These are phyloP conservation scores for Boletus semigastroideus DNA, from an alignment of 1,284 basidiomycete species.

Conservation along the genomic window DNA sequence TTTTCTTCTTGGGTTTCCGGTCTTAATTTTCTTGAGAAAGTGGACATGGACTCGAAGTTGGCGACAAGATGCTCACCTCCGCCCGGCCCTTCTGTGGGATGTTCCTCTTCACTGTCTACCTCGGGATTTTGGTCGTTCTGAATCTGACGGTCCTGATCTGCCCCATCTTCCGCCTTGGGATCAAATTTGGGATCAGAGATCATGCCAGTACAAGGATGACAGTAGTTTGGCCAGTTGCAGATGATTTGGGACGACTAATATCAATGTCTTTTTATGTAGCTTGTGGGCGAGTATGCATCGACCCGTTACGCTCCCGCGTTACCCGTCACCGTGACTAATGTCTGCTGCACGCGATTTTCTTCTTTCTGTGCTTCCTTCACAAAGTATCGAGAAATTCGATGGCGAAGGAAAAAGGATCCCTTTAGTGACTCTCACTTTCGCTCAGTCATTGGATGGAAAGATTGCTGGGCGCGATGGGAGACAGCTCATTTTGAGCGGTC, in stretches of 20 bases:
- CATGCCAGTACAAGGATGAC: constrained; percentile 16
- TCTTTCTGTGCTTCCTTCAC: constrained; percentile 27
- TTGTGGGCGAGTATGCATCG: no score
- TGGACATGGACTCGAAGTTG: neutral
- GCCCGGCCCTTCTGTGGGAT: constrained; percentile 15
- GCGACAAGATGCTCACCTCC: constrained; percentile 21
- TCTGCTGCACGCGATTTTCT: constrained; percentile 26
- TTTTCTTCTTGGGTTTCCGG: constrained; percentile 92
- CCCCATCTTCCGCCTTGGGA: constrained; percentile 11
- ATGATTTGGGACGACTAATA: neutral
- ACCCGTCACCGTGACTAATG: neutral
- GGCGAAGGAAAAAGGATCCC: constrained; percentile 34
- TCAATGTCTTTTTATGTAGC: no score
- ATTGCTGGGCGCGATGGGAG: constrained; percentile 77
- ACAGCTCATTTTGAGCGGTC: constrained; percentile 82
- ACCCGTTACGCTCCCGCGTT: no score
- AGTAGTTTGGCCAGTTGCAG: neutral
- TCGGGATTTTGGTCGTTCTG: constrained; percentile 20
- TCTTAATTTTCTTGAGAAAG: constrained; percentile 29
- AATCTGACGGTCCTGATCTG: neutral
- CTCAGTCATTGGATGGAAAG: constrained; percentile 92
- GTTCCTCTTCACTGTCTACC: constrained; percentile 34
- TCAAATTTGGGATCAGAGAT: constrained; percentile 16
- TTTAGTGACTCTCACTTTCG: constrained; percentile 87
- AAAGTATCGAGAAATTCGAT: constrained; percentile 13